Conservation (phyloP, 2,329 filamentous ascomycete genomes). For the Colletotrichum cereale region DNA sequence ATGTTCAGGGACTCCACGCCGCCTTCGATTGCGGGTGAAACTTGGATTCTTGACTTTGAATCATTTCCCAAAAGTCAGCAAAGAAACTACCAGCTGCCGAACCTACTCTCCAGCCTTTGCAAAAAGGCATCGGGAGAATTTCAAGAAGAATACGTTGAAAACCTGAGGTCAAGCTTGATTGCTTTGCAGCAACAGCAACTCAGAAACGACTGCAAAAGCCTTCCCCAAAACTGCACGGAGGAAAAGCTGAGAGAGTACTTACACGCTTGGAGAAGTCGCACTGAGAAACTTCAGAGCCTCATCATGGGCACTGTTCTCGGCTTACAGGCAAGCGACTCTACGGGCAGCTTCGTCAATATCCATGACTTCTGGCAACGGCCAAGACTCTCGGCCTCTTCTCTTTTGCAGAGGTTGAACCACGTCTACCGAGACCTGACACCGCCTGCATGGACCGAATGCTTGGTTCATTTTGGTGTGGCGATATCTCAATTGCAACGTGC, state of each 20-base stretch:
- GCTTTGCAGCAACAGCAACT: neutral
- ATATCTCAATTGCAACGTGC: conserved; percentile 58
- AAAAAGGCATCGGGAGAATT: neutral
- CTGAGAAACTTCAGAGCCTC: neutral
- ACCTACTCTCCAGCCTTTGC: neutral
- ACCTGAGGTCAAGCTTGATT: neutral
- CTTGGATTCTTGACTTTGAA: neutral
- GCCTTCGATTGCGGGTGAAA: neutral
- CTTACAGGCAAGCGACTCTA: neutral
- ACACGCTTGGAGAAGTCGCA: neutral
- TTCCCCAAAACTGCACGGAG: neutral
- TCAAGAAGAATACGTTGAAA: neutral
- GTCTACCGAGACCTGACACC: conserved; percentile 46
- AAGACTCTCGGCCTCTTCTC: neutral
- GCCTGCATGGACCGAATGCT: conserved; percentile 49
- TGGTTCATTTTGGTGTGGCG: conserved; percentile 56
- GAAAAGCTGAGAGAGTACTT: neutral
- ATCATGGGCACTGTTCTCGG: neutral
- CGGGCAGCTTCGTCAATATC: neutral
- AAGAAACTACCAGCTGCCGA: neutral
- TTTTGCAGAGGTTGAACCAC: conserved; percentile 11
- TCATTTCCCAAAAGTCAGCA: neutral
- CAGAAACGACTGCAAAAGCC: too few relatives aligned
- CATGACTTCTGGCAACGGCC: neutral
- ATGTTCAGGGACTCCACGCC: neutral